Percentiles rank a stretch among this genome's conserved stretches.
Conservation (phyloP, 1,284 basidiomycete genomes). For the Phenoliferia sp. region DNA sequence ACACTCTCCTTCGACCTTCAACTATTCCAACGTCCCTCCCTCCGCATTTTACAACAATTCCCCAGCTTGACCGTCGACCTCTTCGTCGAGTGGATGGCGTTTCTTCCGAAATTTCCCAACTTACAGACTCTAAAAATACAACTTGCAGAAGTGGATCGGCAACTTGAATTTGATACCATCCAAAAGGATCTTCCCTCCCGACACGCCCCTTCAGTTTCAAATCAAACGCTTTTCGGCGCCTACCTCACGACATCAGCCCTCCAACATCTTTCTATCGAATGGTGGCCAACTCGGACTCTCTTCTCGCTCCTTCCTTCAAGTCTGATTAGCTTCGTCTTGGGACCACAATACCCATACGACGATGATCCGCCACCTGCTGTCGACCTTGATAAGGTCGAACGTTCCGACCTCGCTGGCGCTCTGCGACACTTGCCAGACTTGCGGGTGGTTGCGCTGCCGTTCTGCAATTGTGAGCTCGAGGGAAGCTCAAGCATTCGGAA, state of each 20-base stretch:
- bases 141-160: too few relatives aligned
- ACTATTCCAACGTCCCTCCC: too few relatives aligned
- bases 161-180: background rate
- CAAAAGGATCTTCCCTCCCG: background rate
- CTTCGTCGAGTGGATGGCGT: too few relatives aligned
- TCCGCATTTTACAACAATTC: too few relatives aligned
- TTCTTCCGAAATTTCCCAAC: too few relatives aligned
- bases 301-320: background rate
- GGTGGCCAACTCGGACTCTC: background rate
- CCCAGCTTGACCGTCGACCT: too few relatives aligned
- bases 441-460: background rate
- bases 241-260: background rate
- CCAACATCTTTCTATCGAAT: background rate
- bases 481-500: background rate
- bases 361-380: background rate
- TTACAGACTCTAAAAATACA: too few relatives aligned
- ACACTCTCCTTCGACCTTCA: too few relatives aligned
- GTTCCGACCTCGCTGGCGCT: background rate
- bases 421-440: background rate
- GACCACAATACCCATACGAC: background rate
- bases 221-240: background rate
- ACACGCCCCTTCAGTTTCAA: background rate
- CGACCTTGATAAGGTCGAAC: background rate
- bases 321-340: background rate
- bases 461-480: background rate